Evolutionary conservation across 1,284 basidiomycete species (phyloP).

Genomic region (Peniophora sp.): DNA sequence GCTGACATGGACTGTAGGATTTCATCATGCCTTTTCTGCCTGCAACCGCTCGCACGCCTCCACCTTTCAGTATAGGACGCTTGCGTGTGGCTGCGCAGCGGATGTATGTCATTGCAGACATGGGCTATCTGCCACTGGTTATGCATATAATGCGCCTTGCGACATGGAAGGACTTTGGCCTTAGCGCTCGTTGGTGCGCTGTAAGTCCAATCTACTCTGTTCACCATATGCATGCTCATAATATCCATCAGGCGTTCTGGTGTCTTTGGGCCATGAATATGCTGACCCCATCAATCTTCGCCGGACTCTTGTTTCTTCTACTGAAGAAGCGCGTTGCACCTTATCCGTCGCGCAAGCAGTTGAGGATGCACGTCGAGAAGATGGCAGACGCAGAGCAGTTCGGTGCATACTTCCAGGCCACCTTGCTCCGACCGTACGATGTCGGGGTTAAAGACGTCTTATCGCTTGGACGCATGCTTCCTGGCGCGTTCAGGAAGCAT

Average conservation of each 20-base stretch:
- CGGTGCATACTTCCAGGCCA: conserved; percentile 37
- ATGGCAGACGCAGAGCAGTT: conserved; percentile 42
- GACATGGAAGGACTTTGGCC: conserved; percentile 42
- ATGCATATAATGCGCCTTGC: conserved; percentile 34
- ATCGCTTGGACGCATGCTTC: conserved; percentile 32
- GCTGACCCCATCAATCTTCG: conserved; percentile 41
- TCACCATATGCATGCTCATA: conserved; percentile 6
- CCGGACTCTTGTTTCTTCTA: conserved; percentile 40
- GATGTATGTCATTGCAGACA: conserved; percentile 44
- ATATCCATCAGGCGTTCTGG: conserved; percentile 45
- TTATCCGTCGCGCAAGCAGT: conserved; percentile 46
- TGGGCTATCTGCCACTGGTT: conserved; percentile 41
- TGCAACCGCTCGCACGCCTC: conserved; percentile 21
- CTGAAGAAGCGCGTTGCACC: conserved; percentile 40
- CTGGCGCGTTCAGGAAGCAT: conserved; percentile 10
- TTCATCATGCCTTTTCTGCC: conserved; percentile 41
- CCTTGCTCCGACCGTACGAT: conserved; percentile 36
- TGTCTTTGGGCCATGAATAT: conserved; percentile 53
- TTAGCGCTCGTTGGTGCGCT: conserved; percentile 40
- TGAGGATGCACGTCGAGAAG: conserved; percentile 41
- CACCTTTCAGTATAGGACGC: conserved; percentile 45
- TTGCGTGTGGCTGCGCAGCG: conserved; percentile 45
- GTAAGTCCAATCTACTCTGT: conserved; percentile 27
- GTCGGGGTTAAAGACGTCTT: conserved; percentile 46
- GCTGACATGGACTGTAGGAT: conserved; percentile 20